Percentiles rank a stretch among this genome's conserved stretches.
phyloP scores from a whole-genome alignment of 495 filamentous ascomycete species.

The Podospora tetraspora region DNA sequence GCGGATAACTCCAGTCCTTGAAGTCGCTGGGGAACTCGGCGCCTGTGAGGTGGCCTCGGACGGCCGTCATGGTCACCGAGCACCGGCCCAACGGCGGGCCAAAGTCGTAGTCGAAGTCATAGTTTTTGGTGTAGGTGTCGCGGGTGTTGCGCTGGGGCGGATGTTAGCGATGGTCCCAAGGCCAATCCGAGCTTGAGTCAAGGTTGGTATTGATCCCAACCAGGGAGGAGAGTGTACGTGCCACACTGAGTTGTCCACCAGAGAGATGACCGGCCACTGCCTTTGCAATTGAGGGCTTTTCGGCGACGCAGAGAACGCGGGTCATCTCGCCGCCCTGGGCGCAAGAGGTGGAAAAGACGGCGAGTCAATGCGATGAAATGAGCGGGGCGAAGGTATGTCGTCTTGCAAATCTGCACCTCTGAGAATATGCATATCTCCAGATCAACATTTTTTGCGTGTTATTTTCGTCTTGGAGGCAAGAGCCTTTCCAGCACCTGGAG shows the following conservation, averaged over 20 bases:
- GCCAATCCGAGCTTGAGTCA: neutral
- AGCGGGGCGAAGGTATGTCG: neutral
- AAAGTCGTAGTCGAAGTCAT: conserved; percentile 85
- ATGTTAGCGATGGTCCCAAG: neutral
- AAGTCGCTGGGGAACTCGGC: conserved; percentile 66
- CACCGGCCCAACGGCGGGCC: conserved; percentile 73
- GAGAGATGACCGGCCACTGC: conserved; percentile 85
- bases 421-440: conserved; percentile 2
- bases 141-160: conserved; percentile 45
- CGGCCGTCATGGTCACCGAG: conserved; percentile 85
- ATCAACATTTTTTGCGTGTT: neutral
- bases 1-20: conserved; percentile 73
- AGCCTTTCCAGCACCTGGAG: neutral
- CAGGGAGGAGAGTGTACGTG: conserved; percentile 39
- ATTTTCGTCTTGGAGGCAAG: neutral
- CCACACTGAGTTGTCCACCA: conserved; percentile 64
- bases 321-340: conserved; percentile 30
- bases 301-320: conserved; percentile 82
- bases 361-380: conserved; percentile 2
- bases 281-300: conserved; percentile 94
- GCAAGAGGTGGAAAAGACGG: neutral
- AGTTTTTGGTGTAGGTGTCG: conserved; percentile 85
- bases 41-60: conserved; percentile 75
- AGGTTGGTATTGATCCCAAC: too few relatives aligned
- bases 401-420: neutral